phyloP scores from a whole-genome alignment of 805 yeast species.

The Kluyveromyces siamensis region DNA sequence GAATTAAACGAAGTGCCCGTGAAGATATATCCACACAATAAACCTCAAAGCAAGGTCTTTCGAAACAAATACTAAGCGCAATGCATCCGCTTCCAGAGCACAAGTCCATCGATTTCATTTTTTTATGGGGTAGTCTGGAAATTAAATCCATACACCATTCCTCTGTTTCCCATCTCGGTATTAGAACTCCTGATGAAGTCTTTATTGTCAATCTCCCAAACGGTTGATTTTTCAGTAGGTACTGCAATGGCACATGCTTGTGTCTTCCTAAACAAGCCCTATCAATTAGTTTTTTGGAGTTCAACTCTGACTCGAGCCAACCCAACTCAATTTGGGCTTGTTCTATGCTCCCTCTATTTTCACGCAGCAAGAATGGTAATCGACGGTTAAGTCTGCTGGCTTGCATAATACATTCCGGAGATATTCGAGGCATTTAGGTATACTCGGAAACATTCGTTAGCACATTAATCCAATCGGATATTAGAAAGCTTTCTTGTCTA shows the following conservation, averaged over 20 bases:
- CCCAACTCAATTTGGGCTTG: conserved; percentile 17
- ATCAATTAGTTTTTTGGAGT: background rate
- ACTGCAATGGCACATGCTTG: conserved; percentile 64
- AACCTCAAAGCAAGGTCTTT: conserved; percentile 16
- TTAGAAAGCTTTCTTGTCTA: no score
- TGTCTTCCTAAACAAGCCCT: conserved; percentile 48
- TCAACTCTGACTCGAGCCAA: conserved; percentile 20
- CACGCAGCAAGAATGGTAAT: conserved; percentile 22
- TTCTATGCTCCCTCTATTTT: conserved; percentile 15
- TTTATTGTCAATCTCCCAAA: conserved; percentile 59
- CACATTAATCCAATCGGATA: no score
- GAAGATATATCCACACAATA: conserved; percentile 50
- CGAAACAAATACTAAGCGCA: conserved; percentile 41
- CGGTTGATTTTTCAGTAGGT: conserved; percentile 79
- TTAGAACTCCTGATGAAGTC: conserved; percentile 60
- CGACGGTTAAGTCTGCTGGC: conserved; percentile 11
- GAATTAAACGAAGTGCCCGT: conserved; percentile 43
- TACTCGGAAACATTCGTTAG: background rate
- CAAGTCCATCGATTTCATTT: conserved; percentile 44
- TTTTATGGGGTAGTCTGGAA: conserved; percentile 1
- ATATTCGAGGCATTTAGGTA: conserved; percentile 15
- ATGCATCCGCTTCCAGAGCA: conserved; percentile 92
- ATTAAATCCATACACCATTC: conserved; percentile 62
- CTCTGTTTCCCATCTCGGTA: conserved; percentile 94
- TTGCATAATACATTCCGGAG: conserved; percentile 8